Evolutionary conservation across 2,329 filamentous ascomycete genomes (phyloP).

Genomic region (Botryosphaeria dothidea): DNA sequence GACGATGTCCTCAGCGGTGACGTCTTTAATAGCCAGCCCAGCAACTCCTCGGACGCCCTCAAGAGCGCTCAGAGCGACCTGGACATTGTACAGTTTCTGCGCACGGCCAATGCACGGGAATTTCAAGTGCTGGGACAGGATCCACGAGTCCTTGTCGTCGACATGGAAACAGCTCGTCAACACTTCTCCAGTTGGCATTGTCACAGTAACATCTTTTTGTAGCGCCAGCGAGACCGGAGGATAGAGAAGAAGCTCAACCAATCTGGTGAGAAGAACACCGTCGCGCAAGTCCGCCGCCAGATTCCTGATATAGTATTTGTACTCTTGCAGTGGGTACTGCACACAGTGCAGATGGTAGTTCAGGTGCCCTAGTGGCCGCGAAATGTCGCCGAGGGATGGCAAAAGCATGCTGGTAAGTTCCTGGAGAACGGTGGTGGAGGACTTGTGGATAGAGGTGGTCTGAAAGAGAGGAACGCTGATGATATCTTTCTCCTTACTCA

Average conservation of each 20-base stretch:
- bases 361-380: constrained; percentile 56
- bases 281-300: constrained; percentile 64
- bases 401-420: constrained; percentile 55
- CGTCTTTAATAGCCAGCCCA: constrained; percentile 41
- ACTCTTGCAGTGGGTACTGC: constrained; percentile 61
- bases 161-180: constrained; percentile 39
- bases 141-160: constrained; percentile 41
- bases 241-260: constrained; percentile 60
- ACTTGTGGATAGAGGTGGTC: constrained; percentile 54
- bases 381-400: constrained; percentile 60
- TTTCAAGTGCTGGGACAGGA: constrained; percentile 59
- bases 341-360: constrained; percentile 56
- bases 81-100: constrained; percentile 61
- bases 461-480: constrained; percentile 53
- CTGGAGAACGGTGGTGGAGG: constrained; percentile 55
- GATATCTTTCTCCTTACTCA: constrained; percentile 45
- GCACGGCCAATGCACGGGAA: constrained; percentile 56
- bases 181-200: constrained; percentile 47
- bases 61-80: constrained; percentile 58
- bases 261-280: constrained; percentile 59
- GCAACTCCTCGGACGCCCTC: constrained; percentile 44
- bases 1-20: constrained; percentile 61
- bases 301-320: constrained; percentile 59
- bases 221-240: constrained; percentile 34
- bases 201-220: constrained; percentile 44